Evolutionary conservation across 108 stramenopile genomes (phyloP).

Genomic region (Cyclotella atomus): DNA sequence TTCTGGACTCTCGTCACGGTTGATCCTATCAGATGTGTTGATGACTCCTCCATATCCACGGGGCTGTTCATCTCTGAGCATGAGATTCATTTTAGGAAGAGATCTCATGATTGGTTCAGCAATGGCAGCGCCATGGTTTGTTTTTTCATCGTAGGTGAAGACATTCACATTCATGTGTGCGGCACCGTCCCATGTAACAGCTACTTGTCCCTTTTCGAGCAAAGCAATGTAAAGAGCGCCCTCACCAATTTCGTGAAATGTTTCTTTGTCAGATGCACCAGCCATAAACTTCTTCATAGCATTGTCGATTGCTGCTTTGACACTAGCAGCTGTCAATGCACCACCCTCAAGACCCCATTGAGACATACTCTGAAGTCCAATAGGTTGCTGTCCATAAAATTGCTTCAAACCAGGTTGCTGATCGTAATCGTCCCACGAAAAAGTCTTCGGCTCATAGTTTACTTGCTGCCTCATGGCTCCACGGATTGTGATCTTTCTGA

Average conservation of each 20-base stretch:
- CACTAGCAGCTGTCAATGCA: conserved; percentile 17
- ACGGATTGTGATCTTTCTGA: conserved; percentile 45
- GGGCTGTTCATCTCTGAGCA: conserved; percentile 66
- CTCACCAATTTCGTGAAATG: conserved; percentile 58
- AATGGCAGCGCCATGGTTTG: conserved; percentile 25
- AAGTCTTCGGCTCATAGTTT: conserved; percentile 32
- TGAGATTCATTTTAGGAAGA: conserved; percentile 29
- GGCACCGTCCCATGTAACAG: conserved; percentile 69
- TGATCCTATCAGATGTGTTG: conserved; percentile 42
- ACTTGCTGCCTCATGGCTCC: conserved; percentile 44
- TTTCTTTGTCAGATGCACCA: conserved; percentile 7
- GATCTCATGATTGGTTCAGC: conserved; percentile 21
- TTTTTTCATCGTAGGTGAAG: conserved; percentile 56
- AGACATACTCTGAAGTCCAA: conserved; percentile 64
- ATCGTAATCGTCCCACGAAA: conserved; percentile 64
- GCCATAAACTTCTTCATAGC: conserved; percentile 17
- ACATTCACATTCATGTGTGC: conserved; percentile 63
- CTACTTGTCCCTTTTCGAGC: conserved; percentile 36
- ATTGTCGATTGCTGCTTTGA: conserved; percentile 30
- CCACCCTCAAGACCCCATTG: conserved; percentile 48
- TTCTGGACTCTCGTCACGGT: conserved; percentile 36
- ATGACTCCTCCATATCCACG: conserved; percentile 62
- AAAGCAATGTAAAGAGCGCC: conserved; percentile 54
- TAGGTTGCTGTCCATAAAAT: conserved; percentile 60
- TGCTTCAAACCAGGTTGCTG: conserved; percentile 60